These are phyloP conservation scores for Hypoxylon trugodes DNA, from an alignment of 495 filamentous ascomycete genomes.

Conservation along the genomic window DNA sequence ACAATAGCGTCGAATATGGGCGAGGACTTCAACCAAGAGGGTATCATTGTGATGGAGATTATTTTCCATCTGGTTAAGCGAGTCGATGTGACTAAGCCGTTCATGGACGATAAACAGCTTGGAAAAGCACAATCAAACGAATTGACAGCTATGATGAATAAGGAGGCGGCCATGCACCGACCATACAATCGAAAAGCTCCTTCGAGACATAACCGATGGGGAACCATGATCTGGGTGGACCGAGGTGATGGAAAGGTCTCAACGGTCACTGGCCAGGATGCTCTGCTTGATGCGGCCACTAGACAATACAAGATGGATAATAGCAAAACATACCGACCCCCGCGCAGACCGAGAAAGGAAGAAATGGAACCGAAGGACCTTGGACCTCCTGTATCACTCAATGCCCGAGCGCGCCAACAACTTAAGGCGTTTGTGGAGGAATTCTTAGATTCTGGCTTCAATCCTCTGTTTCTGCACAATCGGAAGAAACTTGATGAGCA, in stretches of 20 bases:
- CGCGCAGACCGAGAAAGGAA: conserved; percentile 68
- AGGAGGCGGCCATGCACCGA: conserved; percentile 82
- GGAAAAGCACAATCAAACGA: conserved; percentile 74
- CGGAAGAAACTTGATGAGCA: conserved; percentile 92
- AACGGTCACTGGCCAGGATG: conserved; percentile 87
- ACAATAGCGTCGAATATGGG: conserved; percentile 90
- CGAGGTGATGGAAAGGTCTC: conserved; percentile 80
- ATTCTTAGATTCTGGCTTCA: conserved; percentile 95
- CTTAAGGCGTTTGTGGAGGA: conserved; percentile 88
- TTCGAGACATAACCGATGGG: conserved; percentile 91
- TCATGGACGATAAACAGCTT: conserved; percentile 78
- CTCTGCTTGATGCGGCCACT: conserved; percentile 74
- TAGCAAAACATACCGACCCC: conserved; percentile 88
- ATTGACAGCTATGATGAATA: conserved; percentile 73
- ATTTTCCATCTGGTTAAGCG: conserved; percentile 93
- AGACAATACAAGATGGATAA: conserved; percentile 89
- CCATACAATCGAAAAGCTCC: conserved; percentile 81
- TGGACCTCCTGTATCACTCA: conserved; percentile 73
- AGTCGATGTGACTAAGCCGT: conserved; percentile 84
- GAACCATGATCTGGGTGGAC: conserved; percentile 97
- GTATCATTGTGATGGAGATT: conserved; percentile 84
- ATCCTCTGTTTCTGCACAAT: conserved; percentile 87
- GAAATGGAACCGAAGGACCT: conserved; percentile 77
- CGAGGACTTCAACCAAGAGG: conserved; percentile 89
- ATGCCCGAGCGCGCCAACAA: conserved; percentile 71